A percentile compares a stretch with the other conserved stretches of the same genome.
These are phyloP conservation scores for Mycosphaerella sp. DNA, from an alignment of 2,329 filamentous ascomycete species.

Conservation along the genomic window DNA sequence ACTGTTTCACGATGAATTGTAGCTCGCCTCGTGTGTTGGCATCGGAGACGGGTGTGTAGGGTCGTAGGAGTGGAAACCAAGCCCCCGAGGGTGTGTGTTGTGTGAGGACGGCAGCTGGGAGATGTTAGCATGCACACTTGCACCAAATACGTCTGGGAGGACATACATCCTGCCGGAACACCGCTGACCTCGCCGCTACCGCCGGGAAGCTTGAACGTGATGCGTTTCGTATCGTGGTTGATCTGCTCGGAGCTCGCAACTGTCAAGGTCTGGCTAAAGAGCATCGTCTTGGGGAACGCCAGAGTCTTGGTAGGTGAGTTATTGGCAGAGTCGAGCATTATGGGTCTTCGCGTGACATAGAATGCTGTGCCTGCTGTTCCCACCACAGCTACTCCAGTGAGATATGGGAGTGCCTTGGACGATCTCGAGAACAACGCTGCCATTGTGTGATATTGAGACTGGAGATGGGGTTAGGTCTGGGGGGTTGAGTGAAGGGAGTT, in stretches of 20 bases:
- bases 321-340: slow-evolving; percentile 26
- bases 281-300: slow-evolving; percentile 30
- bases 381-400: slow-evolving; percentile 14
- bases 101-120: slow-evolving; percentile 52
- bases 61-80: slow-evolving; percentile 55
- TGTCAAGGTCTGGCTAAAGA: slow-evolving; percentile 29
- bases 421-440: slow-evolving; percentile 14
- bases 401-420: slow-evolving; percentile 16
- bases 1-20: slow-evolving; percentile 62
- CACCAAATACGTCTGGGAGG: background rate
- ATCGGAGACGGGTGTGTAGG: slow-evolving; percentile 59
- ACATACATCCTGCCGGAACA: slow-evolving; percentile 27
- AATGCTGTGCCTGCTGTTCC: slow-evolving; percentile 16
- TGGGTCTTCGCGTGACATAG: slow-evolving; percentile 9
- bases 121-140: background rate
- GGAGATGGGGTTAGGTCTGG: background rate
- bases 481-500: background rate
- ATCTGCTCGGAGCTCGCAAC: slow-evolving; percentile 29
- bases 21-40: slow-evolving; percentile 53
- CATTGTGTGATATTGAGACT: slow-evolving; percentile 9
- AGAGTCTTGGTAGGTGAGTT: slow-evolving; percentile 25
- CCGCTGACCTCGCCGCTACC: slow-evolving; percentile 28
- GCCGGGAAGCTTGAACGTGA: slow-evolving; percentile 30
- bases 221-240: slow-evolving; percentile 32
- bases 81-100: slow-evolving; percentile 50